Conservation (phyloP, 768 basidiomycete genomes). For the Termitomyces sp. region DNA sequence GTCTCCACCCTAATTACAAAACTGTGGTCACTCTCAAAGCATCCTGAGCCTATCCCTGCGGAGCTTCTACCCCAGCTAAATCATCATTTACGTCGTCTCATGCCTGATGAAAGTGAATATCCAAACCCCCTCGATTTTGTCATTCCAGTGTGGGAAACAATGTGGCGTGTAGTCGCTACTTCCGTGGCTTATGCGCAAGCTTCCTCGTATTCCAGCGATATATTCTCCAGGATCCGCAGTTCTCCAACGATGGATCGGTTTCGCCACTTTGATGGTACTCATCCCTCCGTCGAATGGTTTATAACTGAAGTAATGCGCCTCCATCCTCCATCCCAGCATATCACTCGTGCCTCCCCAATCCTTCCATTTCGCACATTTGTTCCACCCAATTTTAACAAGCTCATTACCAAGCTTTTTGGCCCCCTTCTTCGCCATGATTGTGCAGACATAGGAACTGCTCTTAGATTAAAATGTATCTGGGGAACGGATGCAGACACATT, state of each 20-base stretch:
- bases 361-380: conserved; percentile 5
- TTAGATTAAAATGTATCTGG: conserved; percentile 33
- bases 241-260: conserved; percentile 30
- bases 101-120: conserved; percentile 31
- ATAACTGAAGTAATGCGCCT: conserved; percentile 46
- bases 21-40: conserved; percentile 47
- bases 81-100: conserved; percentile 34
- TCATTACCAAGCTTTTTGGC: background rate
- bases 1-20: conserved; percentile 41
- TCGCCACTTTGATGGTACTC: conserved; percentile 8
- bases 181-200: conserved; percentile 34
- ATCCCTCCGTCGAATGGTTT: conserved; percentile 32
- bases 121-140: conserved; percentile 48
- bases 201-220: conserved; percentile 14
- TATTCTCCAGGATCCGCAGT: conserved; percentile 35
- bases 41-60: conserved; percentile 24
- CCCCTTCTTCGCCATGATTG: conserved; percentile 21
- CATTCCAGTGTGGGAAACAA: conserved; percentile 57
- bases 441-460: conserved; percentile 35
- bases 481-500: conserved; percentile 34
- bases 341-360: conserved; percentile 26
- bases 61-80: conserved; percentile 33
- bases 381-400: background rate
- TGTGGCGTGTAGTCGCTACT: conserved; percentile 58
- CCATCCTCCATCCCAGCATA: conserved; percentile 48